Conservation (phyloP, 2,329 filamentous ascomycete species). For the Hypoxylon sp. region DNA sequence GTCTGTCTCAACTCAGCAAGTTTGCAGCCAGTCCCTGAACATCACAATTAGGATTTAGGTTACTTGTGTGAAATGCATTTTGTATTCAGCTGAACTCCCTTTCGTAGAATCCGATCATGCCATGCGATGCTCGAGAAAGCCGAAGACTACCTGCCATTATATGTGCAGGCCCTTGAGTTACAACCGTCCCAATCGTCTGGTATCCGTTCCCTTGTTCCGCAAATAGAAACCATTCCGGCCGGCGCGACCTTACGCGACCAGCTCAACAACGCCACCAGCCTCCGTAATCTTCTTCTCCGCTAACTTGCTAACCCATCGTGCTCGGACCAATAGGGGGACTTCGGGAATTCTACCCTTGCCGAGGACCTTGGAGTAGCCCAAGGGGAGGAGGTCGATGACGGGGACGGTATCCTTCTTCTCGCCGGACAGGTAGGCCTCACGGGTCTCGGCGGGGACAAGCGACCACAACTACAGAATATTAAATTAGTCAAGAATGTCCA, state of each 20-base stretch:
- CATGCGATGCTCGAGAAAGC: constrained; percentile 52
- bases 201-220: constrained; percentile 48
- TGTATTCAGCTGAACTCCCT: constrained; percentile 52
- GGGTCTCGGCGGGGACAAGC: constrained; percentile 91
- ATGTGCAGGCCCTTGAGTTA: constrained; percentile 47
- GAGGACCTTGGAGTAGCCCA: constrained; percentile 98
- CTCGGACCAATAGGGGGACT: constrained; percentile 93
- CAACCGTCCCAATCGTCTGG: constrained; percentile 50
- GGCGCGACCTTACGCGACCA: constrained; percentile 80
- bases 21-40: constrained; percentile 9
- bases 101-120: constrained; percentile 52
- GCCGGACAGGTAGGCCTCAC: constrained; percentile 89
- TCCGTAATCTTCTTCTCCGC: constrained; percentile 99
- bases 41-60: constrained; percentile 26
- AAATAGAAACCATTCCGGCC: constrained; percentile 44
- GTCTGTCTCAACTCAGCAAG: constrained; percentile 5
- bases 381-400: constrained; percentile 96
- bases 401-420: constrained; percentile 90
- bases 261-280: constrained; percentile 94
- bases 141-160: constrained; percentile 46
- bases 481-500: constrained; percentile 20
- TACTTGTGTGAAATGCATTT: constrained; percentile 49
- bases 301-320: constrained; percentile 94
- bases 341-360: constrained; percentile 97
- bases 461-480: constrained; percentile 82